Evolutionary conservation across 1,284 basidiomycete species (phyloP), one percentile per base, ranked within the genome.

Genomic region (Pseudozyma sp.): DNA sequence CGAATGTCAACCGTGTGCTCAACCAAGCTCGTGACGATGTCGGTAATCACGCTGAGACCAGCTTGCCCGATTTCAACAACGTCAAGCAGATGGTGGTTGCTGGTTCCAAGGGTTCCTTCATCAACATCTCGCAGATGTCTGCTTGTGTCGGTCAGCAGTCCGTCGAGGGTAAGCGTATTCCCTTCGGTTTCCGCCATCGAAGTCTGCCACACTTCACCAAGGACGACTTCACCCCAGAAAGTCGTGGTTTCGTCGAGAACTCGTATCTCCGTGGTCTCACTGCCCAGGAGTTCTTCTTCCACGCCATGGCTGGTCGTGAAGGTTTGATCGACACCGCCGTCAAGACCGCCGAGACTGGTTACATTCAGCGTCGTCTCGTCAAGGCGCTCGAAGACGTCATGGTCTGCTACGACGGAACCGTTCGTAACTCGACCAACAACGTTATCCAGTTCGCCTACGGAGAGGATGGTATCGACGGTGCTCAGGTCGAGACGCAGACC

Each of bases 31-130:
- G 96, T 89, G 97, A 99, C 85, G 90, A 91, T 71, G 95, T 94
- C 43, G 97, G 97, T 88, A 93, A 94, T 83, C 93, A 92, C 57
- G 97, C 96, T 16, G 94, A 99, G 87, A 92, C 94, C 87, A 92
- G 92, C 83, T 88, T 99, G 89, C 97, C 97, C 88, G 93, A 94
- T 85, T 95, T 96, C 87, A 99, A 99, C 89, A 98, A 98, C 81
- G 96, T 99, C 88, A 99, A 99, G 89, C 96, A 99, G 89, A 99
- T 99, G 97, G 96, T 99, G 80, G 94, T 96, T 11, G 95, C 97
- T 13, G 96, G 97, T 47, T 97, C 97, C 34, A 99, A 99, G 87
- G 95, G 95, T 87, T 86, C 86, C 6, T 87, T 87, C 88, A 99
- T 99, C 89, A 99, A 99, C 87, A 98, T 99, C 84, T 99, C 97